Evolutionary conservation across 2,329 filamentous ascomycete genomes (phyloP).

Genomic region (Colletotrichum eremochloae): DNA sequence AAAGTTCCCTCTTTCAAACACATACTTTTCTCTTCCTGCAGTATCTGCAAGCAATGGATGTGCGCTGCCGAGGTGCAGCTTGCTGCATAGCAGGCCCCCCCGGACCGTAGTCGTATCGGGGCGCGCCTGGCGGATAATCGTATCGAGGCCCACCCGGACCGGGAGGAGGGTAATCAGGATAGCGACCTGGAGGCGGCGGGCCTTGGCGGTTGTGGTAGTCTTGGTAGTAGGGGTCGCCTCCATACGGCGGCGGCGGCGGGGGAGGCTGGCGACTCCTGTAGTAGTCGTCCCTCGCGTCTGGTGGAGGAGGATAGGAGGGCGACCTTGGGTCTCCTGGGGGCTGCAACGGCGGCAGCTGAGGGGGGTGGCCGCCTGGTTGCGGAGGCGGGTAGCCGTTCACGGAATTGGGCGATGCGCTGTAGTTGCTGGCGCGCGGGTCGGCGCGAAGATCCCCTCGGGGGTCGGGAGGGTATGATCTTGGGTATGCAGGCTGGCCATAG

Average conservation of each 20-base stretch:
- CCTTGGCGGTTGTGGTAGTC: slow-evolving; percentile 54
- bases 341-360: slow-evolving; percentile 42
- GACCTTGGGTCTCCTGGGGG: slow-evolving; percentile 41
- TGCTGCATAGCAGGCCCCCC: slow-evolving; percentile 58
- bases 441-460: slow-evolving; percentile 53
- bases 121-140: slow-evolving; percentile 44
- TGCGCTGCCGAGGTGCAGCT: slow-evolving; percentile 69
- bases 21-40: slow-evolving; percentile 72
- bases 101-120: slow-evolving; percentile 49
- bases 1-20: neutral
- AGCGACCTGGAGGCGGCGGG: slow-evolving; percentile 48
- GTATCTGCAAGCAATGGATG: slow-evolving; percentile 72
- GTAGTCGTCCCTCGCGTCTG: slow-evolving; percentile 48
- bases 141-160: slow-evolving; percentile 38
- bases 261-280: slow-evolving; percentile 49
- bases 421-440: slow-evolving; percentile 39
- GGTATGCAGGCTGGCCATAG: slow-evolving; percentile 52
- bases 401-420: slow-evolving; percentile 59
- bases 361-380: slow-evolving; percentile 32
- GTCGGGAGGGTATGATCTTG: slow-evolving; percentile 57
- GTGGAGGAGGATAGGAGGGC: slow-evolving; percentile 39
- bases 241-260: slow-evolving; percentile 47
- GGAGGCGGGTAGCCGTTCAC: slow-evolving; percentile 61
- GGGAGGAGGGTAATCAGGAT: slow-evolving; percentile 51
- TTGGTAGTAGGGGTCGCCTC: slow-evolving; percentile 49